These are phyloP conservation scores for Trypanosoma brucei DNA, from an alignment of 208 protist species.

Conservation along the genomic window DNA sequence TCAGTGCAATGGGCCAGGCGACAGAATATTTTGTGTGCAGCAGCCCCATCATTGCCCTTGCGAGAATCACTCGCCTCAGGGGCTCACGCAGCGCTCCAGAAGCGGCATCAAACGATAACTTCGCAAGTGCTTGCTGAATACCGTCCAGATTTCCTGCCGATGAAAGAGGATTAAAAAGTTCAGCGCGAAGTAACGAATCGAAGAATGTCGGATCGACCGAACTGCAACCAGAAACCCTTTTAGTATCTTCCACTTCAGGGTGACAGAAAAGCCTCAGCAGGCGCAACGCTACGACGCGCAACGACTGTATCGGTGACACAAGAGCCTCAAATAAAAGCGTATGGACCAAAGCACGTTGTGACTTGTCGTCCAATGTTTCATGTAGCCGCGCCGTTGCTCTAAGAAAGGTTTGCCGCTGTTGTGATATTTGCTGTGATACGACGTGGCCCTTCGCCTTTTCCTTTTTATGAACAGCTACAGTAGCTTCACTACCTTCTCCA, in stretches of 20 bases:
- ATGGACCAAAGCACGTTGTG: slow-evolving; percentile 48
- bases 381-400: slow-evolving; percentile 33
- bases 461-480: neutral
- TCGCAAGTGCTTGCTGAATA: slow-evolving; percentile 53
- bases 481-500: neutral
- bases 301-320: slow-evolving; percentile 44
- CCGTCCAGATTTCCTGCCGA: slow-evolving; percentile 61
- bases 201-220: slow-evolving; percentile 35
- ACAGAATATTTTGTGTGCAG: slow-evolving; percentile 78
- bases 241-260: slow-evolving; percentile 8
- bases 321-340: slow-evolving; percentile 71
- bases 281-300: slow-evolving; percentile 65
- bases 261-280: slow-evolving; percentile 65
- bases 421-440: neutral
- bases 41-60: slow-evolving; percentile 70
- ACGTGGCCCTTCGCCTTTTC: slow-evolving; percentile 1
- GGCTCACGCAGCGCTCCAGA: slow-evolving; percentile 45
- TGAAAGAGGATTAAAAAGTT: slow-evolving; percentile 70
- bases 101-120: slow-evolving; percentile 53
- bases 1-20: slow-evolving; percentile 59
- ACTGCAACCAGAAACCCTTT: slow-evolving; percentile 24
- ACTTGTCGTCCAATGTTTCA: slow-evolving; percentile 22
- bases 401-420: slow-evolving; percentile 1
- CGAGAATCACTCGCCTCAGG: slow-evolving; percentile 57
- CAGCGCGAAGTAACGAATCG: slow-evolving; percentile 39